These are phyloP conservation scores for Monilinia laxa DNA, from an alignment of 2,329 filamentous ascomycete genomes.

Conservation along the genomic window DNA sequence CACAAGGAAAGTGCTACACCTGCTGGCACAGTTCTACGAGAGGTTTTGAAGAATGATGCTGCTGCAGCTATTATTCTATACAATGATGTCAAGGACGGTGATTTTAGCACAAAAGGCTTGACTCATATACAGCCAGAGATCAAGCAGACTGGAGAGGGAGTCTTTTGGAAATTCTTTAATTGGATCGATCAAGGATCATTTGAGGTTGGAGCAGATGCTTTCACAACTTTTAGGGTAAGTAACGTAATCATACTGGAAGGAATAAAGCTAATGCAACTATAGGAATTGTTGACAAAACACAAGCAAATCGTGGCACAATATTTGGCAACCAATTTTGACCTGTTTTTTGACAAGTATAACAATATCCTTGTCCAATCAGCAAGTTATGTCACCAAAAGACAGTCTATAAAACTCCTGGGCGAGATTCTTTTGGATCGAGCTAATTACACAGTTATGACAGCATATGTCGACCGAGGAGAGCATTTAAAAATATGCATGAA, in stretches of 20 bases:
- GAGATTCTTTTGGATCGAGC: slow-evolving; percentile 92
- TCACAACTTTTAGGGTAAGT: slow-evolving; percentile 89
- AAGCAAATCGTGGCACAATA: slow-evolving; percentile 89
- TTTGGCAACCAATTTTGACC: slow-evolving; percentile 82
- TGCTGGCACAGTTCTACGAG: slow-evolving; percentile 83
- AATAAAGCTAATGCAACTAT: slow-evolving; percentile 27
- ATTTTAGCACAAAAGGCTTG: slow-evolving; percentile 67
- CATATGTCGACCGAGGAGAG: slow-evolving; percentile 91
- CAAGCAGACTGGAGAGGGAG: slow-evolving; percentile 73
- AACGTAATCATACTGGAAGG: neutral
- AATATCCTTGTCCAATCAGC: slow-evolving; percentile 82
- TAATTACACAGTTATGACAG: slow-evolving; percentile 98
- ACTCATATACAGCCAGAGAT: slow-evolving; percentile 73
- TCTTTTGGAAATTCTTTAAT: slow-evolving; percentile 96
- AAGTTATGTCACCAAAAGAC: slow-evolving; percentile 95
- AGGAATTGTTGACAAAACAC: slow-evolving; percentile 94
- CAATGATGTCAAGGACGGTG: slow-evolving; percentile 75
- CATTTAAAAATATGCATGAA: slow-evolving; percentile 99
- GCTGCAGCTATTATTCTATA: slow-evolving; percentile 90
- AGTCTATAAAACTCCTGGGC: slow-evolving; percentile 95
- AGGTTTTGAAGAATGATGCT: slow-evolving; percentile 85
- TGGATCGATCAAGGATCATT: slow-evolving; percentile 98
- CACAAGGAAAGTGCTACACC: slow-evolving; percentile 88
- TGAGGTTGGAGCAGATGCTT: slow-evolving; percentile 94
- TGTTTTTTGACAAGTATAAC: slow-evolving; percentile 93